These are phyloP conservation scores for Monascus purpureus DNA, from an alignment of 495 filamentous ascomycete species.

Conservation along the genomic window DNA sequence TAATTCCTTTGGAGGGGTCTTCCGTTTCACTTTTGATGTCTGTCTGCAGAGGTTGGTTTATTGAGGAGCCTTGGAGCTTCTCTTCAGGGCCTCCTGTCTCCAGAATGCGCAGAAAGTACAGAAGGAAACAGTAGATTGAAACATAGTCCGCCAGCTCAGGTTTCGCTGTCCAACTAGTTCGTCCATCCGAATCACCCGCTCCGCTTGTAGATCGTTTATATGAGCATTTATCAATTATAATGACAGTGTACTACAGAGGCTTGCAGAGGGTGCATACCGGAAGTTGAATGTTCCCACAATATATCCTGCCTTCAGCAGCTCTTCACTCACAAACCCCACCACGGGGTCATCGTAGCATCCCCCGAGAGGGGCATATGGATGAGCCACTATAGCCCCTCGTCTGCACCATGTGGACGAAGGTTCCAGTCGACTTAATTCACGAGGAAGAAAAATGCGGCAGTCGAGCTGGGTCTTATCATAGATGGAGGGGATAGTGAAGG, in stretches of 20 bases:
- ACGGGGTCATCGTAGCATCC: constrained; percentile 75
- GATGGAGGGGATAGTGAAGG: constrained; percentile 71
- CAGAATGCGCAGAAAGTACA: constrained; percentile 48
- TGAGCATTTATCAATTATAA: not conserved
- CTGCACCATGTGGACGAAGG: constrained; percentile 20
- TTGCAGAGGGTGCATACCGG: constrained; percentile 52
- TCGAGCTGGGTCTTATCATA: constrained; percentile 61
- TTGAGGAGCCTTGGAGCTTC: not conserved
- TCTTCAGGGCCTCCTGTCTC: not conserved
- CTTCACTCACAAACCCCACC: constrained; percentile 46
- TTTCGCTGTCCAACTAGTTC: constrained; percentile 73
- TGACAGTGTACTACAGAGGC: not conserved
- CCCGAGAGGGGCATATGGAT: constrained; percentile 81
- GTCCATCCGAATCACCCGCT: constrained; percentile 56
- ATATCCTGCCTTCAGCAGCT: constrained; percentile 52
- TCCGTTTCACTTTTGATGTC: not conserved
- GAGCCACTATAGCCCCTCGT: constrained; percentile 67
- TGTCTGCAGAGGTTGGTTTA: not conserved
- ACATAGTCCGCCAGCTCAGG: constrained; percentile 70
- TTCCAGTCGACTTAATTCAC: constrained; percentile 14
- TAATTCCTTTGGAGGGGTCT: constrained; percentile 2
- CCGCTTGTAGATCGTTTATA: too few relatives aligned
- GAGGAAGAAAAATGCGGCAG: constrained; percentile 69
- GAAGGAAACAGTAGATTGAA: constrained; percentile 63
- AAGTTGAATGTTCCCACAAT: constrained; percentile 89